A percentile compares a stretch with the other conserved stretches of the same genome.
Evolutionary conservation across 441 rosid species (phyloP).

Genomic region (Arabidopsis hybrid): DNA sequence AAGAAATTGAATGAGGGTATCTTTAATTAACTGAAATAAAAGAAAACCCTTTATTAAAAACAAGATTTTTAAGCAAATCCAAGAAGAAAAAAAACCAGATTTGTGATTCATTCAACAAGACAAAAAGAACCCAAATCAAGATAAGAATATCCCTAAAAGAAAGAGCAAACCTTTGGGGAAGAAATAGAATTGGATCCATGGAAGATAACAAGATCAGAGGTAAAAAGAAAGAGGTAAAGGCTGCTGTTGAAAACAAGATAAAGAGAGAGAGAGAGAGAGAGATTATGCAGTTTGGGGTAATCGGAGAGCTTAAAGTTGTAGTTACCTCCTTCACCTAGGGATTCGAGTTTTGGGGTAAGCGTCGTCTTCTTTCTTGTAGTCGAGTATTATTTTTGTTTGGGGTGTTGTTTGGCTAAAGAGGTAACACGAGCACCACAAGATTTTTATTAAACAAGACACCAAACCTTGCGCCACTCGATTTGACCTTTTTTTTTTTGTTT

Average conservation of each 20-base stretch:
- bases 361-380: not conserved
- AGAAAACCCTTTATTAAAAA: not conserved
- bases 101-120: not conserved
- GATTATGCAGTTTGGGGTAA: not conserved
- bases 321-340: slow-evolving; percentile 32
- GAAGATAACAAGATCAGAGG: slow-evolving; percentile 37
- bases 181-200: slow-evolving; percentile 77
- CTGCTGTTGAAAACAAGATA: slow-evolving; percentile 29
- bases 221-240: not conserved
- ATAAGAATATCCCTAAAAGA: not conserved
- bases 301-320: not conserved
- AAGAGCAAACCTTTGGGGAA: slow-evolving; percentile 66
- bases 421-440: slow-evolving; percentile 54
- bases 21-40: not conserved
- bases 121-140: not conserved
- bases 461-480: slow-evolving; percentile 60
- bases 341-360: slow-evolving; percentile 45
- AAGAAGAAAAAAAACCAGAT: not conserved
- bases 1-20: not conserved
- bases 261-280: not conserved
- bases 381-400: not conserved
- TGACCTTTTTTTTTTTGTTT: slow-evolving; percentile 43
- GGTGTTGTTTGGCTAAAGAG: slow-evolving; percentile 38
- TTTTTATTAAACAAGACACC: slow-evolving; percentile 38
- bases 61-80: not conserved